Conservation (phyloP, 202 grass and related monocot species). For the Tripidium arundinaceum region DNA sequence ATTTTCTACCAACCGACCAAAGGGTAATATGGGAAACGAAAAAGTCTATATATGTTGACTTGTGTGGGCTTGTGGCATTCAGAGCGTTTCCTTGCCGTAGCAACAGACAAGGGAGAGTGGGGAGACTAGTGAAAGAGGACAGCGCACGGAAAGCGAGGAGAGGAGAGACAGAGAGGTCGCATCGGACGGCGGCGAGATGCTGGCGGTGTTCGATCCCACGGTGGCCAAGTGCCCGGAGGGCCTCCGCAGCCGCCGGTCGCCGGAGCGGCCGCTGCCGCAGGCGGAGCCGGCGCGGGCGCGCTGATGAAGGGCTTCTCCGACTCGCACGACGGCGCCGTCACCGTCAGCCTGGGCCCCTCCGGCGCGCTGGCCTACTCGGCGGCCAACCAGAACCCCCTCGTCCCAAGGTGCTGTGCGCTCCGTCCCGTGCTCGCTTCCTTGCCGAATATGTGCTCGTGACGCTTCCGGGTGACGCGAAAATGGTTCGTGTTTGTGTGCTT, state of each 20-base stretch:
- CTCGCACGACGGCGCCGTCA: too few species aligned
- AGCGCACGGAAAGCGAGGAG: too few species aligned
- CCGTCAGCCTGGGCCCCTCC: slow-evolving; percentile 36
- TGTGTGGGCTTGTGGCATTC: slow-evolving; percentile 1
- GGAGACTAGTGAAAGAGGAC: background rate
- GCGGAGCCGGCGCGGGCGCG: background rate
- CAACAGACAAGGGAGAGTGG: slow-evolving; percentile 10
- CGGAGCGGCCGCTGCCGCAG: too few species aligned
- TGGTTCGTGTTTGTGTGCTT: background rate
- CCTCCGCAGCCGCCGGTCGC: too few species aligned
- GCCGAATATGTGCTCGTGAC: background rate
- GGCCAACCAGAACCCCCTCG: slow-evolving; percentile 57
- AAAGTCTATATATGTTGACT: slow-evolving; percentile 40
- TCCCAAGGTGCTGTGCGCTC: slow-evolving; percentile 49
- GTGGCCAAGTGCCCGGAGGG: too few species aligned
- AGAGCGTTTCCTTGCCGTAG: background rate
- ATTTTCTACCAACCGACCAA: slow-evolving; percentile 30
- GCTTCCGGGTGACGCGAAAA: background rate
- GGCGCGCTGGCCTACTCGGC: slow-evolving; percentile 67
- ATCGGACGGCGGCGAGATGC: too few species aligned
- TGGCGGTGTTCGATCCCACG: too few species aligned
- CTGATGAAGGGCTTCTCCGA: too few species aligned
- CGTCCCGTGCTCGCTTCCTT: background rate
- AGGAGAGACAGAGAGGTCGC: too few species aligned
- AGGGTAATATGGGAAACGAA: slow-evolving; percentile 38